Base-by-base conservation (phyloP, 306 rosid species). In the Boehmeria nivea region DNA sequence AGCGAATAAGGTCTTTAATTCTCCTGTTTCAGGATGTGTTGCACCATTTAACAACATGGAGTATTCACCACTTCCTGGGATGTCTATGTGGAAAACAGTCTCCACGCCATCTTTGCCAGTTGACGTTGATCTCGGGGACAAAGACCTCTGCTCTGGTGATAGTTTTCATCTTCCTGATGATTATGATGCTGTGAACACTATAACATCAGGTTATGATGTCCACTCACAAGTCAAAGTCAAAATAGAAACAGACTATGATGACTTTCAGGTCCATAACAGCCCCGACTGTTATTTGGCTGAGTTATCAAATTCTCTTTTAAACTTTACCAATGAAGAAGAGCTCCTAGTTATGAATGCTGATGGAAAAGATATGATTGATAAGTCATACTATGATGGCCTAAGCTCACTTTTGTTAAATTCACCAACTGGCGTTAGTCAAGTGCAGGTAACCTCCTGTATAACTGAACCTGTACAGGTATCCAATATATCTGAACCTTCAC, bases 301-400 rank as follows among this genome's bases (percentile, higher is more conserved):
- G 62, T 44, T 87, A 72, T 83, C 99, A 52, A 70, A 87, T 73
- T 77, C 93, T 19, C 95, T 87, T 60, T 68, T 85, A 49, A 73
- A 85, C 77, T 83, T 87, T 57, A 74, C 86, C 28, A 80, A 76
- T 22, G 99, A 93, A 64, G 99, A 93, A 53, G 97, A 86, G 61
- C 80, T 82, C 33, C 68, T 60, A 66, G 65, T 72, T 55, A 77
- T 86, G 84, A 80, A 72, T 60, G 73, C 57, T 62, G 90, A 77
- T 55, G 86, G 68, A 54, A 75, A 76, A 51, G 96, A 79, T 23
- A 88, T 64, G 57, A 67, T 87, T 63, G 95, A 81, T 66, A 87
- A 75, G 66, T 77, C 94, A 36, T 84, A 76, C 76, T 88, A 77
- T 66, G 96, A 93, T 40, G 95, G 88, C 34, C 61, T 93, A 61